Evolutionary conservation across 805 yeast species (phyloP).

Genomic region (Clavispora phyllophila): DNA sequence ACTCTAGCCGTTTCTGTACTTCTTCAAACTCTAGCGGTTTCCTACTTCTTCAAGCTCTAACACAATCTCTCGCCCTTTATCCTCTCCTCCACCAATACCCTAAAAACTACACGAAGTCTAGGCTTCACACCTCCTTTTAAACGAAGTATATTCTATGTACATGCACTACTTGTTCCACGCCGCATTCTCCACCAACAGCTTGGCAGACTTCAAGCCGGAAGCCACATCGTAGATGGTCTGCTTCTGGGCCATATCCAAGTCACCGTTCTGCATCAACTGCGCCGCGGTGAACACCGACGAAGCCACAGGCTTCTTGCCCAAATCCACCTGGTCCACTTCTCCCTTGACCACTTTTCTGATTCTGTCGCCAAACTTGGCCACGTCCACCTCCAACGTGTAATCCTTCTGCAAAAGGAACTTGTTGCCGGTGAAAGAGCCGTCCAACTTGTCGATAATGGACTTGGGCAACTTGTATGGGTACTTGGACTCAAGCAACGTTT

Average conservation of each 20-base stretch:
- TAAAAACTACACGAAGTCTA: too few species aligned
- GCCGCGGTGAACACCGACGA: slow-evolving; percentile 2
- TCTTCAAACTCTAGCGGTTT: too few species aligned
- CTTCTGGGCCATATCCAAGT: slow-evolving; percentile 23
- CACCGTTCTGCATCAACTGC: slow-evolving; percentile 24
- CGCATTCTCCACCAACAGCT: slow-evolving; percentile 22
- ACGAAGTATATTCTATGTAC: slow-evolving; percentile 1
- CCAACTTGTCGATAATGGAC: slow-evolving; percentile 22
- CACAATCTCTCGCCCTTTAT: too few species aligned
- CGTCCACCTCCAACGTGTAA: slow-evolving; percentile 21
- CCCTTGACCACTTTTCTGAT: slow-evolving; percentile 32
- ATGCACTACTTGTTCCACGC: slow-evolving; percentile 20
- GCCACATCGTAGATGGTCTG: slow-evolving; percentile 27
- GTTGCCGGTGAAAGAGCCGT: slow-evolving; percentile 19
- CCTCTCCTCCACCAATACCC: too few species aligned
- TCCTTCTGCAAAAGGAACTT: slow-evolving; percentile 29
- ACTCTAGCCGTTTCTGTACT: too few species aligned
- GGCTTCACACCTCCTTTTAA: too few species aligned
- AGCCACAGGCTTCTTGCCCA: slow-evolving; percentile 4
- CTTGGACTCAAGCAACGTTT: slow-evolving; percentile 31
- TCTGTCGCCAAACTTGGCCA: slow-evolving; percentile 18
- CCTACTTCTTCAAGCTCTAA: too few species aligned
- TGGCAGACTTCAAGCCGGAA: slow-evolving; percentile 22
- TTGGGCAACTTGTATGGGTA: slow-evolving; percentile 39
- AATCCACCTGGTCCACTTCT: slow-evolving; percentile 14